A percentile compares a stretch with the other conserved stretches of the same genome.
Evolutionary conservation across 371 early-diverging fungal genomes (phyloP).

Genomic region (Mucor piriformis): DNA sequence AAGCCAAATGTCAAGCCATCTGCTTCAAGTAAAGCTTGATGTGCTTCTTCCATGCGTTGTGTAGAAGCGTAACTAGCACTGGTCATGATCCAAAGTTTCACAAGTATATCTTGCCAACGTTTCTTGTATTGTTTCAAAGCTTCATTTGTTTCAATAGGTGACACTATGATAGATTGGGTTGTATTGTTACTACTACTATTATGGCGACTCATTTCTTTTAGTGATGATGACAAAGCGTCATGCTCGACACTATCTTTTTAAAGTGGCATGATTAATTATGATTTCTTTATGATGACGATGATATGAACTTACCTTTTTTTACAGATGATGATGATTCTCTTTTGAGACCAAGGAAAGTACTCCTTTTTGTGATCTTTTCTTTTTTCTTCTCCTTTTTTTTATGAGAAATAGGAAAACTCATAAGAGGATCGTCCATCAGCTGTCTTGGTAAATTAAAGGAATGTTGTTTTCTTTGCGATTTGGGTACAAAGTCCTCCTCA

Average conservation of each 20-base stretch:
- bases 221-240: not conserved
- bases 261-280: too few species aligned
- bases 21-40: constrained; percentile 16
- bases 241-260: too few species aligned
- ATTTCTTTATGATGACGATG: too few species aligned
- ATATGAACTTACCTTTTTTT: too few species aligned
- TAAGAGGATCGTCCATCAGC: constrained; percentile 17
- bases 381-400: constrained; percentile 18
- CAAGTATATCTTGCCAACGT: constrained; percentile 14
- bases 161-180: not conserved
- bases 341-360: not conserved
- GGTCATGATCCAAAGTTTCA: constrained; percentile 20
- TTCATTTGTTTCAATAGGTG: not conserved
- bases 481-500: not conserved
- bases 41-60: constrained; percentile 14
- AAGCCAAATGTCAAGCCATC: constrained; percentile 7
- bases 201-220: not conserved
- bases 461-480: not conserved
- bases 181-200: not conserved
- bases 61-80: constrained; percentile 12
- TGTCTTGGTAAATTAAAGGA: constrained; percentile 10
- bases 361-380: constrained; percentile 4
- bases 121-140: not conserved
- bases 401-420: constrained; percentile 11
- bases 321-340: not conserved